A percentile compares a stretch with the other conserved stretches of the same genome.
phyloP scores from a whole-genome alignment of 306 rosid species.

The Alnus rubra region DNA sequence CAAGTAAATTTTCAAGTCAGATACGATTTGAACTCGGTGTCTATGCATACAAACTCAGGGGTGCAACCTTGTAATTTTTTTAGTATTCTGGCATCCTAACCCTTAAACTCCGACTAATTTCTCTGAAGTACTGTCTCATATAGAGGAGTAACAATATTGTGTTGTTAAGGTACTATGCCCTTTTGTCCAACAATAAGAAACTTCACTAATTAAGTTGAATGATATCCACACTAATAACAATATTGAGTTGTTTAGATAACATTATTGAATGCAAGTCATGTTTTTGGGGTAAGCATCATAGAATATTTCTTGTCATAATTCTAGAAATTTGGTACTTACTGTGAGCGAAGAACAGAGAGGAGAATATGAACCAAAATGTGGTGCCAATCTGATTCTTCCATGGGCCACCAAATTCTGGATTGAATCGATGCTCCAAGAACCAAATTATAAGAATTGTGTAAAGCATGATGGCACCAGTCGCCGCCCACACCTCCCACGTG shows the following conservation, averaged over 20 bases:
- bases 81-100: no score
- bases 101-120: no score
- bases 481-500: conserved; percentile 36
- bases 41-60: not conserved
- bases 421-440: conserved; percentile 37
- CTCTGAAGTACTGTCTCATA: no score
- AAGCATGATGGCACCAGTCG: conserved; percentile 12
- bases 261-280: no score
- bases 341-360: conserved; percentile 41
- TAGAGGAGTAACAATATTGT: no score
- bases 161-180: no score
- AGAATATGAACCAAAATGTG: conserved; percentile 41
- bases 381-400: conserved; percentile 37
- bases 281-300: no score
- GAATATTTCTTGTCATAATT: no score
- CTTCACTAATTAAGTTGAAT: no score
- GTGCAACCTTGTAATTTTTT: not conserved
- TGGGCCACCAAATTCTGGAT: conserved; percentile 32
- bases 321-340: conserved; percentile 19
- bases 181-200: no score
- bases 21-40: not conserved
- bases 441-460: conserved; percentile 36
- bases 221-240: no score
- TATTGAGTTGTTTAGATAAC: no score
- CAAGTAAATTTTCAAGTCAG: conserved; percentile 4